A percentile compares a stretch with the other conserved stretches of the same genome.
Conservation (phyloP, 352 stramenopile genomes). For the Pythium brassicae region DNA sequence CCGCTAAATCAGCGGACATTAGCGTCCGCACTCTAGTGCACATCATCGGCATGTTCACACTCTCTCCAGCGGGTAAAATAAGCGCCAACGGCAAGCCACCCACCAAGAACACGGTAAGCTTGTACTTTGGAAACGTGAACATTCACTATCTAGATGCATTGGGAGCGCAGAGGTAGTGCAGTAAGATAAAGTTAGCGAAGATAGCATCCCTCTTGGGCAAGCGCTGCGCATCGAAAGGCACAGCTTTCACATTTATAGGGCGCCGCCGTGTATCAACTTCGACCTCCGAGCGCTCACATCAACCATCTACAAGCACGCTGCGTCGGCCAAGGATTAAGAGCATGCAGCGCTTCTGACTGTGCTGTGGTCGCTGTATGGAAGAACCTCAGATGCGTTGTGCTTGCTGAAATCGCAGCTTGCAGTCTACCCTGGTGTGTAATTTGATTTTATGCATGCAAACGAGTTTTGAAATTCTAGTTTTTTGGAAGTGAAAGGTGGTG, state of each 20-base stretch:
- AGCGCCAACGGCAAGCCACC: background rate
- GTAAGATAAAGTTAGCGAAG: background rate
- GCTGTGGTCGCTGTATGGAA: background rate
- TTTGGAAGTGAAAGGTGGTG: background rate
- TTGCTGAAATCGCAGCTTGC: background rate
- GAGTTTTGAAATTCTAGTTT: too few relatives aligned
- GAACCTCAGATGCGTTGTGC: background rate
- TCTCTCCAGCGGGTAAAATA: background rate
- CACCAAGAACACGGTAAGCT: background rate
- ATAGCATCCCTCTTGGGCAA: background rate
- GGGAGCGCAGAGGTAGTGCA: background rate
- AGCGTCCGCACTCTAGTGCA: too few relatives aligned
- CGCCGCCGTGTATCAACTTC: background rate
- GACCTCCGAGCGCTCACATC: background rate
- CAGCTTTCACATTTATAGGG: background rate
- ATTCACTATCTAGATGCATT: background rate
- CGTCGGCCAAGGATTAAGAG: background rate
- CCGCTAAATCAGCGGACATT: too few relatives aligned
- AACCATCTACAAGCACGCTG: background rate
- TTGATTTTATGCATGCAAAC: too few relatives aligned
- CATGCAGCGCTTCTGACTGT: background rate
- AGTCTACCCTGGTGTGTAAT: background rate
- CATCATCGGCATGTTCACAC: background rate
- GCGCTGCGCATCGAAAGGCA: background rate
- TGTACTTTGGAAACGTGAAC: background rate